Base-by-base conservation (phyloP, 306 rosid genomes). In the Lathyrus oleraceus region DNA sequence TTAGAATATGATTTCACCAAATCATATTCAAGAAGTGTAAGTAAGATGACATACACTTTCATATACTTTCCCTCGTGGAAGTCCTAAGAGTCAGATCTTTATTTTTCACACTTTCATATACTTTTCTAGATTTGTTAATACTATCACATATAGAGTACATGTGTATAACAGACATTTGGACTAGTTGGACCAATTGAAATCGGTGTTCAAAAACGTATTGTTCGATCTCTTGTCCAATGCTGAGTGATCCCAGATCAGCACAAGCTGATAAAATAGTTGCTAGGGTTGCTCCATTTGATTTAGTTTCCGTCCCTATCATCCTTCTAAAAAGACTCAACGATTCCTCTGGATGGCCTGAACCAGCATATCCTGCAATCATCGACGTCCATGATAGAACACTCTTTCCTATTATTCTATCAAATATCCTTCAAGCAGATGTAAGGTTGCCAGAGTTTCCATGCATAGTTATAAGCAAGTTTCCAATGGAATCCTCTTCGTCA, bases 141-240 rank as follows among this genome's bases (percentile, higher is more conserved):
- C 69, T 77, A 47, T 93, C 96, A 45, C 89, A 84, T 65, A 85
- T 87, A 53, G 87, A 89, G 82, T 85, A 87, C 93, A 87, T 82
- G 80, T 89, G 84, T 74, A 89, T 80, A n/a, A 89, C 81, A 69
- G 96, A 89, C 30, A 84, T 81, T 61, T 85, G 89, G 51, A 87
- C 75, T 17, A 77, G 87, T 57, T 2, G 28, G 65, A 87, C 84
- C 14, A 43, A 65, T 45, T 78, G 80, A 62, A 82, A 85, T 60
- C 84, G 86, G 10, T 72, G 70, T 70, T 77, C 69, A 38, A 67
- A 80, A 85, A 82, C 65, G 21, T 81, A 83, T 65, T 87, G 86
- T 74, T 89, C 89, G 49, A 81, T 80, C 84, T 85, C 92, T 78
- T 81, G 74, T 69, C 90, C 90, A 52, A 32, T 80, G 53, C 40